These are phyloP conservation scores for Melanomma pulvis-pyrius DNA, from an alignment of 495 filamentous ascomycete species.

Conservation along the genomic window DNA sequence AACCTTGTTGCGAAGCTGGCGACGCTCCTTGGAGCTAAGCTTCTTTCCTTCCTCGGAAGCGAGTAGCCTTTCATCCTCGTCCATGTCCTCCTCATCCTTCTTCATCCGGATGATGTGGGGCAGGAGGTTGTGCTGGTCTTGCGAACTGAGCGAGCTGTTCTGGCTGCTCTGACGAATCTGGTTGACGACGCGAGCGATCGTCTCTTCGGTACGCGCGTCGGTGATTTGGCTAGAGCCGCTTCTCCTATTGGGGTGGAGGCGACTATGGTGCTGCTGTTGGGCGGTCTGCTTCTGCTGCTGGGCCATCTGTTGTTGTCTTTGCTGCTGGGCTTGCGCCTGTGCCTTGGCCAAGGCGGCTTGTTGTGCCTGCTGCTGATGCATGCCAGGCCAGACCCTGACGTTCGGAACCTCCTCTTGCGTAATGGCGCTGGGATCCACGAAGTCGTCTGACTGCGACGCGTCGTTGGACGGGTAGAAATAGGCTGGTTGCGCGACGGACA, in stretches of 20 bases:
- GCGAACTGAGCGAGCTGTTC: constrained; percentile 54
- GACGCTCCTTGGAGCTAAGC: constrained; percentile 87
- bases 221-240: constrained; percentile 21
- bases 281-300: constrained; percentile 53
- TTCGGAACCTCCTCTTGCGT: constrained; percentile 60
- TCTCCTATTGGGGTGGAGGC: constrained; percentile 26
- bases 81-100: constrained; percentile 98
- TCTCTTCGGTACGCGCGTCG: constrained; percentile 63
- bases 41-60: constrained; percentile 98
- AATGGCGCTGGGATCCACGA: constrained; percentile 72
- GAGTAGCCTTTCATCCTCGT: constrained; percentile 91
- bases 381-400: constrained; percentile 80
- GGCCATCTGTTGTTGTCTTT: constrained; percentile 64
- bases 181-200: constrained; percentile 79
- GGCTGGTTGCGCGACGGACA: constrained; percentile 50
- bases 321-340: constrained; percentile 67
- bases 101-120: constrained; percentile 61
- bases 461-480: constrained; percentile 51
- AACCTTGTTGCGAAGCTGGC: constrained; percentile 96
- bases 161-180: constrained; percentile 74
- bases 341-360: constrained; percentile 80
- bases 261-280: constrained; percentile 36
- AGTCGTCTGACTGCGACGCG: constrained; percentile 47
- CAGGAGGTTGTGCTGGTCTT: constrained; percentile 50
- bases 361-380: constrained; percentile 71